A percentile compares a stretch with the other conserved stretches of the same genome.
Conservation (phyloP, 345 rosid genomes). For the Brassica juncea region DNA sequence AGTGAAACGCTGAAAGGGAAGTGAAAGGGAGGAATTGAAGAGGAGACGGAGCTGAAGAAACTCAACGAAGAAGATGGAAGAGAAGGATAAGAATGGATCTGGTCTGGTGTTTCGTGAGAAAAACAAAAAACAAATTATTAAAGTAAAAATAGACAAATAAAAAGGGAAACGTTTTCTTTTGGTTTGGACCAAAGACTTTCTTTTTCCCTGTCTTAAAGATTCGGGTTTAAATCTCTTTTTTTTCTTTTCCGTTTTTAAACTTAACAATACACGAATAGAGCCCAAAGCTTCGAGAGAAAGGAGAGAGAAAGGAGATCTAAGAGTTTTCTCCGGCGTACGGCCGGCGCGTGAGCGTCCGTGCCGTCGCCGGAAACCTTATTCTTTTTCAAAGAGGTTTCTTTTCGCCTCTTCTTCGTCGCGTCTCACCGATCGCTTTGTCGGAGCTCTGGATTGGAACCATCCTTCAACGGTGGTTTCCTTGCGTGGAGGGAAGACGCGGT, state of each 20-base stretch:
- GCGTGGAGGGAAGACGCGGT: too few relatives aligned
- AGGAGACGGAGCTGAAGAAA: neutral
- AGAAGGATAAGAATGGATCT: neutral
- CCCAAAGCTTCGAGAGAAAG: too few relatives aligned
- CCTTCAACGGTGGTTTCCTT: too few relatives aligned
- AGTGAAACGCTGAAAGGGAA: neutral
- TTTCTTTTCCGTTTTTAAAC: neutral
- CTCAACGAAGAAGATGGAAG: neutral
- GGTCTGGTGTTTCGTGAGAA: neutral
- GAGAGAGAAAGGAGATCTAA: too few relatives aligned
- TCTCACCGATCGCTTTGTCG: too few relatives aligned
- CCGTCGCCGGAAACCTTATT: too few relatives aligned
- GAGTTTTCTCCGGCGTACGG: too few relatives aligned
- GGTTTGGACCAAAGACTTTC: neutral
- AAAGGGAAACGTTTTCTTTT: neutral
- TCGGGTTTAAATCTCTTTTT: neutral
- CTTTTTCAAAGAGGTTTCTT: too few relatives aligned
- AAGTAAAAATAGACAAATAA: neutral
- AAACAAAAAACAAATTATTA: neutral
- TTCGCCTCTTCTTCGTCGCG: too few relatives aligned
- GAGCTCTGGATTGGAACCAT: too few relatives aligned
- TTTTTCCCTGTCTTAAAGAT: neutral
- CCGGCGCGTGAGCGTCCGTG: too few relatives aligned
- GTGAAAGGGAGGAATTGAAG: neutral
- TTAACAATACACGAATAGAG: neutral